phyloP scores from a whole-genome alignment of 2,329 filamentous ascomycete genomes.

The Raffaelea deltoideospora region DNA sequence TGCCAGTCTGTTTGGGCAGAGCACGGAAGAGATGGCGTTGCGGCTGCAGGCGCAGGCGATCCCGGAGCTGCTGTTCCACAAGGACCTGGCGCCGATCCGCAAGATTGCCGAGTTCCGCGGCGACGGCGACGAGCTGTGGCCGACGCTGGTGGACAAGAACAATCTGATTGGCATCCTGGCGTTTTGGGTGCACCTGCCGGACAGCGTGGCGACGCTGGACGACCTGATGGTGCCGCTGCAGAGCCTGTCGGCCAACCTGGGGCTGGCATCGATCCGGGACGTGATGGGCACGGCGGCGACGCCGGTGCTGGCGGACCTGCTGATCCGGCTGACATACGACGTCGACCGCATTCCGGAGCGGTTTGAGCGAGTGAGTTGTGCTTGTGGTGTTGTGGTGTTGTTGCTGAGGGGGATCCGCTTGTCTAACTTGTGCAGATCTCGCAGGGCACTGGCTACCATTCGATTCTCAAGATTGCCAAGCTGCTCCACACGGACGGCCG shows the following conservation, averaged over 20 bases:
- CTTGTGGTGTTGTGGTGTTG: no score
- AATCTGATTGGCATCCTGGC: slow-evolving; percentile 46
- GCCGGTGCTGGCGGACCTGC: slow-evolving; percentile 10
- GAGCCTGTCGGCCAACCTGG: slow-evolving; percentile 5
- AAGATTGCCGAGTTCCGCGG: slow-evolving; percentile 67
- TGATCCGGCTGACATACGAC: slow-evolving; percentile 6
- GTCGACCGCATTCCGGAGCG: slow-evolving; percentile 2
- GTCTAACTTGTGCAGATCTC: not conserved
- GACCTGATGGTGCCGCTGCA: slow-evolving; percentile 8
- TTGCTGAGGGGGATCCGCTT: no score
- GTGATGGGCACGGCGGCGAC: slow-evolving; percentile 7
- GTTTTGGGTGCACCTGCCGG: slow-evolving; percentile 8
- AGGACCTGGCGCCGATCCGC: slow-evolving; percentile 51
- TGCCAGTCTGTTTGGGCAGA: slow-evolving; percentile 66
- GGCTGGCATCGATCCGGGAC: slow-evolving; percentile 6
- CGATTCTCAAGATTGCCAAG: slow-evolving; percentile 8
- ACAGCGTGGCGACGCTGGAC: slow-evolving; percentile 5
- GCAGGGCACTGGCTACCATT: slow-evolving; percentile 2
- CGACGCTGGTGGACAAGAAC: slow-evolving; percentile 34
- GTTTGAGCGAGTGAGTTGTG: slow-evolving; percentile 3
- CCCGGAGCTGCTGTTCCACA: slow-evolving; percentile 62
- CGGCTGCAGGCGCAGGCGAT: slow-evolving; percentile 68
- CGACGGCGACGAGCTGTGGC: slow-evolving; percentile 42
- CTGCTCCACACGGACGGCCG: slow-evolving; percentile 13
- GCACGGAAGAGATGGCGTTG: slow-evolving; percentile 57